Evolutionary conservation across 306 rosid genomes (phyloP).

Genomic region (Spatholobus suberectus): DNA sequence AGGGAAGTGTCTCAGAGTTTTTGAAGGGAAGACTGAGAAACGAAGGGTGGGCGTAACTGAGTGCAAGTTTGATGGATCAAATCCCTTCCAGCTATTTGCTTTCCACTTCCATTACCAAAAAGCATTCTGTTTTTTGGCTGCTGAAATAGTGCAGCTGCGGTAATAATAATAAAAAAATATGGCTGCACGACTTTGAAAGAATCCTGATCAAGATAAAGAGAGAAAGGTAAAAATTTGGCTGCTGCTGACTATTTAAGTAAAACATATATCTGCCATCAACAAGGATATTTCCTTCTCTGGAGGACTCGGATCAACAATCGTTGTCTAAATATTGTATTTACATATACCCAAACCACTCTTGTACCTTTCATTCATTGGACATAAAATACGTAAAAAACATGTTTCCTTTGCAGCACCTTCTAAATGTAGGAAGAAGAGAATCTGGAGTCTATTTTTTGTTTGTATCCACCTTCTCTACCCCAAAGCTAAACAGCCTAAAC

Average conservation of each 20-base stretch:
- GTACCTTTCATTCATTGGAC: slow-evolving; percentile 71
- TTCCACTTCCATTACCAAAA: background rate
- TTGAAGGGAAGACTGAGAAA: background rate
- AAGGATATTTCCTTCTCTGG: slow-evolving; percentile 78
- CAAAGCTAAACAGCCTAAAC: too few relatives aligned
- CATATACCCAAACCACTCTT: slow-evolving; percentile 81
- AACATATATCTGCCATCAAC: slow-evolving; percentile 41
- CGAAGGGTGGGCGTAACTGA: background rate
- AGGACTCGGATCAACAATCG: slow-evolving; percentile 80
- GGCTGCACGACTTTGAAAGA: background rate
- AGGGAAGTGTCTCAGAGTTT: background rate
- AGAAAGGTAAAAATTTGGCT: background rate
- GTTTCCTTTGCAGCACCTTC: background rate
- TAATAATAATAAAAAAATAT: background rate
- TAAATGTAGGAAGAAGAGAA: background rate
- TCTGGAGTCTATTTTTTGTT: background rate
- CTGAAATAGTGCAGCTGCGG: background rate
- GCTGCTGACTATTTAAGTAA: background rate
- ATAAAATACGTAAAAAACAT: background rate
- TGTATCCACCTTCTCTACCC: background rate
- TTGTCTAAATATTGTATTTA: slow-evolving; percentile 81
- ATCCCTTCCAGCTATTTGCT: background rate
- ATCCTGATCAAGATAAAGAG: background rate
- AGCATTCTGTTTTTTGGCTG: too few relatives aligned
- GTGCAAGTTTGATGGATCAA: background rate